A percentile compares a stretch with the other conserved stretches of the same genome.
phyloP scores from a whole-genome alignment of 2,329 filamentous ascomycete species.

The Knufia petricola region DNA sequence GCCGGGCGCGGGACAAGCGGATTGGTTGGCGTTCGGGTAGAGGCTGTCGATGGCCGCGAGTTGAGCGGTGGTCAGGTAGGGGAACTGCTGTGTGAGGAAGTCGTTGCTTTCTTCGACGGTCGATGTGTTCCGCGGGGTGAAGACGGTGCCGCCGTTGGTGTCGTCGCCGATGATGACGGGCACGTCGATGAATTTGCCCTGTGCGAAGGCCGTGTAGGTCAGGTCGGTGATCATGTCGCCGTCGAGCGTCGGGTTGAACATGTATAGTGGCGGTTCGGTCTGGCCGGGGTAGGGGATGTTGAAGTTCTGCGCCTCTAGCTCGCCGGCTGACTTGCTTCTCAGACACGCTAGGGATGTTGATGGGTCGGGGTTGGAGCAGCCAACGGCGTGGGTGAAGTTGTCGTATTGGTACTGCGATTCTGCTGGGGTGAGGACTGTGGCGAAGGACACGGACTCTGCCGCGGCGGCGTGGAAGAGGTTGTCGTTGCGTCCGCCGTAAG shows the following conservation, averaged over 20 bases:
- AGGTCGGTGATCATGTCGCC: conserved; percentile 42
- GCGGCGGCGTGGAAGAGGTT: conserved; percentile 45
- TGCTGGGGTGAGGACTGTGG: conserved; percentile 37
- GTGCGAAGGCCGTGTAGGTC: conserved; percentile 39
- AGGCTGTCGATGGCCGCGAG: conserved; percentile 43
- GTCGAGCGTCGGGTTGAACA: conserved; percentile 45
- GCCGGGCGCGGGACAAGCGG: conserved; percentile 27
- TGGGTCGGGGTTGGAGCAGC: conserved; percentile 30
- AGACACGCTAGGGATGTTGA: conserved; percentile 41
- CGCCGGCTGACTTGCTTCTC: conserved; percentile 34
- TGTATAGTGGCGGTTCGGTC: conserved; percentile 35
- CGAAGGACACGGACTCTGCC: conserved; percentile 46
- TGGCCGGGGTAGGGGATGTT: conserved; percentile 38
- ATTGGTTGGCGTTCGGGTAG: conserved; percentile 43
- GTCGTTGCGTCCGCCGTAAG: conserved; percentile 40
- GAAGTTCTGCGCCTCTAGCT: conserved; percentile 39
- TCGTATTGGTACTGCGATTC: conserved; percentile 46
- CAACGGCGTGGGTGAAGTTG: conserved; percentile 40
- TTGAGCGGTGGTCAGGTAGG: conserved; percentile 43
- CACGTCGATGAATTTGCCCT: conserved; percentile 42
- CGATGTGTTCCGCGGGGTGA: conserved; percentile 43
- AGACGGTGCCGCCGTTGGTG: conserved; percentile 57
- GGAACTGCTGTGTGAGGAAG: conserved; percentile 52
- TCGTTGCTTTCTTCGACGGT: conserved; percentile 41
- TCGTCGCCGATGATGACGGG: conserved; percentile 50